phyloP scores from a whole-genome alignment of 1,139 yeast genomes.

The Pichia sp. region DNA sequence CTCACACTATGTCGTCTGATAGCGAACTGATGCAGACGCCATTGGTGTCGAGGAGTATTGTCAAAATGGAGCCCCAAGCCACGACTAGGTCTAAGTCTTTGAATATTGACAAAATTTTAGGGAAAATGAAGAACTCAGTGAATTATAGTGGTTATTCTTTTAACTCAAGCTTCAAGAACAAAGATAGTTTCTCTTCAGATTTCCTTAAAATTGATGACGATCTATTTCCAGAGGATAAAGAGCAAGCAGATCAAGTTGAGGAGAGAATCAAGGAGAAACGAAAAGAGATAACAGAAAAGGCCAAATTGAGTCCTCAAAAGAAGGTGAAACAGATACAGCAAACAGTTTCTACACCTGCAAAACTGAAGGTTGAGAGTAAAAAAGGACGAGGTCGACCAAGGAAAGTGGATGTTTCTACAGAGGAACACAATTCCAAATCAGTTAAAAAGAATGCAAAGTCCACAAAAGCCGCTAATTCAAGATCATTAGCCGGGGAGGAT shows the following conservation, averaged over 20 bases:
- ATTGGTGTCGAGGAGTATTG: not conserved
- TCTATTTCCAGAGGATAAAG: constrained; percentile 1
- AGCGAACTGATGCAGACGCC: constrained; percentile 6
- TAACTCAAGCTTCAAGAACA: constrained; percentile 10
- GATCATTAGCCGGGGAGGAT: no score
- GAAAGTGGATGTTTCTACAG: no score
- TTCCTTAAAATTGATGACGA: constrained; percentile 3
- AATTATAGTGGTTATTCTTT: constrained; percentile 11
- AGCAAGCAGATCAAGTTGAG: not conserved
- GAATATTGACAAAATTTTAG: constrained; percentile 8
- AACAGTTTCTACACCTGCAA: no score
- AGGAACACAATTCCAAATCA: no score
- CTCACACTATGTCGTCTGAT: constrained; percentile 10
- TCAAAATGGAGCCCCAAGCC: constrained; percentile 2
- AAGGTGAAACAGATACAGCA: no score
- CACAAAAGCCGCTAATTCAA: no score
- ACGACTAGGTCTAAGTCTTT: constrained; percentile 4
- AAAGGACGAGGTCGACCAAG: no score
- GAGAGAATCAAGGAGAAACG: constrained; percentile 1
- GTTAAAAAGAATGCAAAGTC: no score
- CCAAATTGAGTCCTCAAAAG: not conserved
- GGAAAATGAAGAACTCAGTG: constrained; percentile 4
- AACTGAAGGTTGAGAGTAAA: no score
- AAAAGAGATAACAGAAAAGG: not conserved
- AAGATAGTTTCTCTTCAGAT: not conserved